Evolutionary conservation across 345 rosid species (phyloP).

Genomic region (Diplotaxis tenuifolia): DNA sequence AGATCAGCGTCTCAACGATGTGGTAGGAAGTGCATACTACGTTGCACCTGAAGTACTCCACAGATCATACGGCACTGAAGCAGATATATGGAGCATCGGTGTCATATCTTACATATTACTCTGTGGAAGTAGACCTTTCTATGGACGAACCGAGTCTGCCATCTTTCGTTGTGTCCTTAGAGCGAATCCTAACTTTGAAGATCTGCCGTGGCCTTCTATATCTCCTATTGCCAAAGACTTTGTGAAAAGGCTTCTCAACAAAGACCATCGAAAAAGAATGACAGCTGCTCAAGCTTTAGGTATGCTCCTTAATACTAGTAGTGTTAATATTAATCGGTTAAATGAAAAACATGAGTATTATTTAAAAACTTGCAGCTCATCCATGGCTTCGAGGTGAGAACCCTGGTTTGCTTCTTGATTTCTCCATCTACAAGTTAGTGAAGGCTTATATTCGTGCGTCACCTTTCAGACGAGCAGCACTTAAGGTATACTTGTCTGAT

Average conservation of each 20-base stretch:
- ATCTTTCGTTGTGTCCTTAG: conserved; percentile 92
- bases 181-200: conserved; percentile 87
- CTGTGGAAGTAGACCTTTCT: conserved; percentile 98
- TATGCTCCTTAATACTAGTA: conserved; percentile 36
- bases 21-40: conserved; percentile 98
- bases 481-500: conserved; percentile 52
- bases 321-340: background rate
- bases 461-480: conserved; percentile 79
- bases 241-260: conserved; percentile 85
- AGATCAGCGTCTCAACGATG: conserved; percentile 94
- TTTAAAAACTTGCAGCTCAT: conserved; percentile 56
- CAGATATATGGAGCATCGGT: conserved; percentile 98
- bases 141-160: conserved; percentile 94
- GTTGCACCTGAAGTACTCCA: conserved; percentile 99
- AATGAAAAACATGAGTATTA: conserved; percentile 14
- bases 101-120: conserved; percentile 87
- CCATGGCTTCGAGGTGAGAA: conserved; percentile 78
- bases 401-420: conserved; percentile 63
- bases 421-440: conserved; percentile 74
- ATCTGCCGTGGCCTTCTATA: conserved; percentile 89
- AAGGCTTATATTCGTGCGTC: conserved; percentile 76
- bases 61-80: conserved; percentile 88
- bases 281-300: conserved; percentile 93
- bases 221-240: conserved; percentile 87
- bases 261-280: conserved; percentile 97